These are phyloP conservation scores for Arabis alpina DNA, from an alignment of 345 rosid genomes.

Conservation along the genomic window DNA sequence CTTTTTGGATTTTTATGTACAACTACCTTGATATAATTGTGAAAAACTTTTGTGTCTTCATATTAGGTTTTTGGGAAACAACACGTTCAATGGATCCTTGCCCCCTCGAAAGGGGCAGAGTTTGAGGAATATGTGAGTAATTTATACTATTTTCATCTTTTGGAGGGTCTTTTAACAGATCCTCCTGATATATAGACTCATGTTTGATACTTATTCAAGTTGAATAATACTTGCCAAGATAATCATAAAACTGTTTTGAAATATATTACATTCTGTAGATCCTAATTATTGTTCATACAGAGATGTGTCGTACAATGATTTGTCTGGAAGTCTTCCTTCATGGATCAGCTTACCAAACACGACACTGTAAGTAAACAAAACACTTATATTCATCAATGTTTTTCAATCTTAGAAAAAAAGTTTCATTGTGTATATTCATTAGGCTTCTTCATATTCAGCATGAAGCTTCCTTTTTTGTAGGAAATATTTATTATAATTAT, in stretches of 20 bases:
- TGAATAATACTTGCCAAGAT: constrained; percentile 21
- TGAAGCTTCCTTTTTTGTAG: neutral
- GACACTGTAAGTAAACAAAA: constrained; percentile 53
- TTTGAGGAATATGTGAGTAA: constrained; percentile 63
- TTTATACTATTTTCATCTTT: neutral
- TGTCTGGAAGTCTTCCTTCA: constrained; percentile 67
- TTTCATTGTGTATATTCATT: neutral
- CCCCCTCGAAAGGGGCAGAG: constrained; percentile 53
- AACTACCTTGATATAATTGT: neutral
- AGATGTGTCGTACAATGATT: constrained; percentile 79
- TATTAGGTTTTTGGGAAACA: constrained; percentile 59
- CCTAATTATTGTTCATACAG: constrained; percentile 42
- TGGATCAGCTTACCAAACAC: constrained; percentile 57
- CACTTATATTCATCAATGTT: neutral
- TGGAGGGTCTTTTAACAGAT: constrained; percentile 7
- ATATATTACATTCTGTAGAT: neutral
- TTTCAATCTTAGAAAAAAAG: neutral
- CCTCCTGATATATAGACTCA: too few species aligned
- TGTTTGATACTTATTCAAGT: constrained; percentile 7
- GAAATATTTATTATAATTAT: constrained; percentile 7
- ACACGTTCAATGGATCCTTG: constrained; percentile 56
- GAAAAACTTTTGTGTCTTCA: constrained; percentile 27
- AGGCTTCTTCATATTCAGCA: constrained; percentile 28
- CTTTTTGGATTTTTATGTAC: constrained; percentile 10
- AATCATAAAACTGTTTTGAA: constrained; percentile 4